Percentiles rank a stretch among this genome's conserved stretches.
These are phyloP conservation scores for Nicotiana rustica DNA, from an alignment of 305 asterid species.

Conservation along the genomic window DNA sequence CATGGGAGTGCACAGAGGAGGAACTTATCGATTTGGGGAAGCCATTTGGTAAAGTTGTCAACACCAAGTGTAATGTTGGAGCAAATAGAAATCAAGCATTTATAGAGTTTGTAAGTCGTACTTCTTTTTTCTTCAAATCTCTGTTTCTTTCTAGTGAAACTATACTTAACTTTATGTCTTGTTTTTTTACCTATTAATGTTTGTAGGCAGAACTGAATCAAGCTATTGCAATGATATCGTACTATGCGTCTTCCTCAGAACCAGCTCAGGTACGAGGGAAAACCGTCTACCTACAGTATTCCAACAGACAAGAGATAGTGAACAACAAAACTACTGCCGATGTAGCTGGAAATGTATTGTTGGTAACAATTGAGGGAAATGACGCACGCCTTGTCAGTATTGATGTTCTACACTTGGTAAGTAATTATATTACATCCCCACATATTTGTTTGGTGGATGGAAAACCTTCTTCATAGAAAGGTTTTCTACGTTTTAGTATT, in stretches of 20 bases:
- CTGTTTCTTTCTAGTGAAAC: not conserved
- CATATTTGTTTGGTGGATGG: conserved; percentile 41
- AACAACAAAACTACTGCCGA: conserved; percentile 99
- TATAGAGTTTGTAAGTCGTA: conserved; percentile 86
- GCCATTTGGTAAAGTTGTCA: conserved; percentile 94
- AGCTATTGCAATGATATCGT: conserved; percentile 98
- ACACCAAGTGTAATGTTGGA: conserved; percentile 96
- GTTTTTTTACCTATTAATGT: conserved; percentile 30
- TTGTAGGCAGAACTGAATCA: conserved; percentile 87
- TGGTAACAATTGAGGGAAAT: conserved; percentile 95
- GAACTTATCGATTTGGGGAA: conserved; percentile 88
- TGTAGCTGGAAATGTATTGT: conserved; percentile 96
- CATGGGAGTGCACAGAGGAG: conserved; percentile 94
- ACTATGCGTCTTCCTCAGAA: conserved; percentile 96
- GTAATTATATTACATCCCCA: conserved; percentile 45
- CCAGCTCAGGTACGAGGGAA: conserved; percentile 99
- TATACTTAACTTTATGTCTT: conserved; percentile 7
- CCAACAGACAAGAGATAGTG: conserved; percentile 99
- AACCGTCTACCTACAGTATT: conserved; percentile 98
- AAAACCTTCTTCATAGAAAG: conserved; percentile 30
- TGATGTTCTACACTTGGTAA: conserved; percentile 98
- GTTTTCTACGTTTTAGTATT: conserved; percentile 36
- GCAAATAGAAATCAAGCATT: conserved; percentile 97
- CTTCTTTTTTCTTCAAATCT: not conserved
- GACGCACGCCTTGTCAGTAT: conserved; percentile 99